Evolutionary conservation across 768 basidiomycete species (phyloP), one percentile per base, ranked within the genome.

Genomic region (Multifurca ochricompacta): DNA sequence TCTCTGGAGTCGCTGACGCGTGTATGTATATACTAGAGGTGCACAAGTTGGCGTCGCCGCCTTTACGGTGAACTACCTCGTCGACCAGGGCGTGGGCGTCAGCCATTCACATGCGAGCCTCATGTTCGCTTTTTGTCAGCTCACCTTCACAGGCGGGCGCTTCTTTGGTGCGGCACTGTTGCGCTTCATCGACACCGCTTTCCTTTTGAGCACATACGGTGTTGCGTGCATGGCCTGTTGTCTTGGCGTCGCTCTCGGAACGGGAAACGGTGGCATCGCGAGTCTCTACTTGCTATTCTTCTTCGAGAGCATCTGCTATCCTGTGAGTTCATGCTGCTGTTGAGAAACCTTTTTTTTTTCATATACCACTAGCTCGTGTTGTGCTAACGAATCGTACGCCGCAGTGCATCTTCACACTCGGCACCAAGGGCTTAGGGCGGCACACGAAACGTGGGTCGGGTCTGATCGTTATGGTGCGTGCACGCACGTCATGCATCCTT

Each of bases 221-320:
- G 44, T 76, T 46, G 65, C 67, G 27, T 85, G 82, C 64, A 72
- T 69, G 35, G 41, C 77, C 30, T 81, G 84, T 63, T 70, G 73
- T 48, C 64, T 85, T 52, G 68, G 76, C 45, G 70, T 78, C 43
- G 73, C 80, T 9, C 71, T 76, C 23, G 64, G 79, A 7, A 69
- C 73, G 7, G 82, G 84, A 13, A 69, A 71, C 48, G 69, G 74
- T 4, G 85, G 79, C 31, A 69, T 87, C 37, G 78, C 72, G 9
- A 82, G 77, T 68, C 65, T 87, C 32, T 86, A 83, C 63, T 64
- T 72, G 51, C 68, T 87, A 51, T 85, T 85, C 74, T 84, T 82
- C 73, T 84, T 85, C 65, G 85, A 86, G 67, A 84, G 82, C 28
- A 85, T 87, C 55, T 86, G 83, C 61, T 83, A 83, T 59, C 81